These are phyloP conservation scores for Ophiostoma pallidulum DNA, from an alignment of 2,329 filamentous ascomycete species.

Conservation along the genomic window DNA sequence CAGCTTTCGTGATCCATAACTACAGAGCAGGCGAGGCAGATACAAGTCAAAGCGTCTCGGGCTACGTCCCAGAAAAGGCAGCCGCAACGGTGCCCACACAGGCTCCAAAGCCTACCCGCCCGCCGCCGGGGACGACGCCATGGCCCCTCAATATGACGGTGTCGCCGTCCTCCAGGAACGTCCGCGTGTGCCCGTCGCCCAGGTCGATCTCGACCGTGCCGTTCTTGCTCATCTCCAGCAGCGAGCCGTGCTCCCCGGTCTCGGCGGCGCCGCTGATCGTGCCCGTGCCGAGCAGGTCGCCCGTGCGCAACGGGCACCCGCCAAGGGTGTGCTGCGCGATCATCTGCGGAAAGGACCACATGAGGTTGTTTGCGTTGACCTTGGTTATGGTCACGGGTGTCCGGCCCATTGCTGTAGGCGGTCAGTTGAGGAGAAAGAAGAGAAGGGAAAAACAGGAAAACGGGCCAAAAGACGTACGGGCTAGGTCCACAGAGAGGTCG, in stretches of 20 bases:
- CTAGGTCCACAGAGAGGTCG: background rate
- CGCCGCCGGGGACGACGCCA: slow-evolving; percentile 23
- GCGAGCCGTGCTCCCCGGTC: slow-evolving; percentile 29
- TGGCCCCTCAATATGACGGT: slow-evolving; percentile 31
- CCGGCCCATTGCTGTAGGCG: no score
- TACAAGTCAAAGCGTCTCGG: no score
- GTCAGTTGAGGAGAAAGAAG: background rate
- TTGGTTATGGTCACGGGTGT: slow-evolving; percentile 38
- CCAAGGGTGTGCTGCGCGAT: slow-evolving; percentile 70
- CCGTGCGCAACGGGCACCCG: slow-evolving; percentile 64
- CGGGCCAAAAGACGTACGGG: background rate
- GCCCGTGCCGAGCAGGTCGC: slow-evolving; percentile 68
- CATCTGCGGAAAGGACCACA: slow-evolving; percentile 81
- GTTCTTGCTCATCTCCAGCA: slow-evolving; percentile 37
- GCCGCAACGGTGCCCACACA: no score
- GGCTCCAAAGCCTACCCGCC: slow-evolving; percentile 35
- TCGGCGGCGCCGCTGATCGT: slow-evolving; percentile 51
- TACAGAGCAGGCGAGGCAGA: no score
- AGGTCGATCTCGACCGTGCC: slow-evolving; percentile 33
- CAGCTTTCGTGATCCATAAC: no score
- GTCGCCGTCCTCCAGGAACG: slow-evolving; percentile 39
- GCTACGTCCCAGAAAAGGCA: no score
- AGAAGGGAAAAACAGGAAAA: background rate
- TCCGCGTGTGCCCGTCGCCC: slow-evolving; percentile 32
- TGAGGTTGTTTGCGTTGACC: slow-evolving; percentile 51